Evolutionary conservation across 202 grass and related monocot genomes (phyloP).

Genomic region (Setaria italica): DNA sequence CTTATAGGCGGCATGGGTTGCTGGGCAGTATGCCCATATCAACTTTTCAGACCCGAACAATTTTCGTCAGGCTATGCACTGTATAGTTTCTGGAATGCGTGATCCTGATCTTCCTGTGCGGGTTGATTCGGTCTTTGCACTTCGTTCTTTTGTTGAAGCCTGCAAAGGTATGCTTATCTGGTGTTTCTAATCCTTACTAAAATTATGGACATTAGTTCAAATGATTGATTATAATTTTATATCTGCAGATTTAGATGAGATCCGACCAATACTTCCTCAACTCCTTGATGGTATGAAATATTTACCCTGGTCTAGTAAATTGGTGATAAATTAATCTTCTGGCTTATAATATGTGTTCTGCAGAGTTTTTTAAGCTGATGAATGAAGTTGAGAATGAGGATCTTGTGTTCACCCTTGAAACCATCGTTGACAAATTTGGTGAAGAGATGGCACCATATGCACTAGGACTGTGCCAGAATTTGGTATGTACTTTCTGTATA

Average conservation of each 20-base stretch:
- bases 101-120: conserved; percentile 91
- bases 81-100: conserved; percentile 70
- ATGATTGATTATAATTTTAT: conserved; percentile 30
- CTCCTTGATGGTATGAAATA: conserved; percentile 84
- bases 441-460: conserved; percentile 98
- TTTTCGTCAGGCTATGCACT: conserved; percentile 73
- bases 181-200: conserved; percentile 19
- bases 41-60: conserved; percentile 69
- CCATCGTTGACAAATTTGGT: conserved; percentile 94
- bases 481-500: conserved; percentile 54
- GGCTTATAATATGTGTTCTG: conserved; percentile 29
- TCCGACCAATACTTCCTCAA: conserved; percentile 81
- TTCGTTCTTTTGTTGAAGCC: conserved; percentile 92
- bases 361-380: conserved; percentile 96
- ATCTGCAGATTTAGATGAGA: conserved; percentile 80
- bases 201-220: background rate
- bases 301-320: conserved; percentile 1
- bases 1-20: conserved; percentile 92
- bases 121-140: conserved; percentile 91
- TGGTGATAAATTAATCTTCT: conserved; percentile 29
- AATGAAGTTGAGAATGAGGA: conserved; percentile 95
- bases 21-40: conserved; percentile 95
- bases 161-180: conserved; percentile 65
- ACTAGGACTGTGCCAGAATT: conserved; percentile 87
- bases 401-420: conserved; percentile 90